A percentile compares a stretch with the other conserved stretches of the same genome.
Conservation (phyloP, 2,329 filamentous ascomycete species). For the Aureobasidium sp. region DNA sequence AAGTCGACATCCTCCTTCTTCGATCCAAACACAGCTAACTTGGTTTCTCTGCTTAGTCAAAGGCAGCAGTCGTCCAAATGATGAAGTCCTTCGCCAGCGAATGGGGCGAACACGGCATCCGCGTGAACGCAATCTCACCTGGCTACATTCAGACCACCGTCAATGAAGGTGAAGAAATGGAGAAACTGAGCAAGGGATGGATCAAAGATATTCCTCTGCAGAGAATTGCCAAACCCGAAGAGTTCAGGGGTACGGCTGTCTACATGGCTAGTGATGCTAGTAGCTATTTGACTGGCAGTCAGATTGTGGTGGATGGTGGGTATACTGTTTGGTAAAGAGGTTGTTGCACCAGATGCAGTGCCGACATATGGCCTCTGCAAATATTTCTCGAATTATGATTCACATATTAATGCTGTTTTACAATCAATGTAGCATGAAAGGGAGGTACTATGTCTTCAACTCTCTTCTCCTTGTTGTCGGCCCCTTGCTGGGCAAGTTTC, state of each 20-base stretch:
- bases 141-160: conserved; percentile 29
- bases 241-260: conserved; percentile 31
- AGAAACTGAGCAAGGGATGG: conserved; percentile 29
- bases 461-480: background rate
- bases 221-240: conserved; percentile 33
- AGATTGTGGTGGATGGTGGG: conserved; percentile 29
- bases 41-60: conserved; percentile 18
- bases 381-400: too few relatives aligned
- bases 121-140: conserved; percentile 27
- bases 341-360: background rate
- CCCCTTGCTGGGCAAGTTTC: background rate
- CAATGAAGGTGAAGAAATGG: conserved; percentile 33
- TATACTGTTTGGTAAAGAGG: conserved; percentile 22
- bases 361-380: background rate
- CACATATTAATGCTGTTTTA: too few relatives aligned
- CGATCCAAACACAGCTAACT: background rate
- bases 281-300: conserved; percentile 27
- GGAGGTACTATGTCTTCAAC: background rate
- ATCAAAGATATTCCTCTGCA: conserved; percentile 32
- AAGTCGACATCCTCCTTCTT: conserved; percentile 40
- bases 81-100: conserved; percentile 31
- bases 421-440: background rate
- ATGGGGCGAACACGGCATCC: conserved; percentile 27
- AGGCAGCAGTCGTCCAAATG: conserved; percentile 29
- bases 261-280: conserved; percentile 29